phyloP scores from a whole-genome alignment of 2,329 filamentous ascomycete genomes.

The Rhinocladiella mackenziei region DNA sequence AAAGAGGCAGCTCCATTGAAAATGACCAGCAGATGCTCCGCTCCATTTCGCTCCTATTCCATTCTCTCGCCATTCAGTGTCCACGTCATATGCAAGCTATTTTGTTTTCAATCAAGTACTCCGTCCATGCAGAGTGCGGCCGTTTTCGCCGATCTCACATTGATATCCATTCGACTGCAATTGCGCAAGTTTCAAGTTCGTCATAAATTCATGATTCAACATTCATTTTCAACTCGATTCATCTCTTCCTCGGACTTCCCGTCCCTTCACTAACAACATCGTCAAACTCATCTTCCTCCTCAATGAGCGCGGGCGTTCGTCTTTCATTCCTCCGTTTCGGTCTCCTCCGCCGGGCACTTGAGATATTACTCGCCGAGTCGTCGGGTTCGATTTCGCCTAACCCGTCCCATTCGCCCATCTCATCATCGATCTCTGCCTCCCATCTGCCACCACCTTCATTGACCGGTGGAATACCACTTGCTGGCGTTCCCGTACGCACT shows the following conservation, averaged over 20 bases:
- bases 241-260: constrained; percentile 27
- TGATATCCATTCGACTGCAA: no score
- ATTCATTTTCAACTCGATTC: no score
- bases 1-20: no score
- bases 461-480: constrained; percentile 27
- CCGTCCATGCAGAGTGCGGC: no score
- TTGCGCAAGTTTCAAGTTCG: no score
- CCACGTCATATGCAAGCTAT: no score
- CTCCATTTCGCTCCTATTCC: no score
- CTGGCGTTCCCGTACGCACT: constrained; percentile 42
- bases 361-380: constrained; percentile 49
- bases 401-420: constrained; percentile 42
- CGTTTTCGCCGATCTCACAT: no score
- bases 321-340: constrained; percentile 47
- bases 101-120: no score
- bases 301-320: constrained; percentile 46
- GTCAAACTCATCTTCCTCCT: constrained; percentile 46
- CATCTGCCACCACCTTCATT: constrained; percentile 26
- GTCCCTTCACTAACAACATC: constrained; percentile 26
- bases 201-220: no score
- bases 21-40: no score
- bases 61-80: no score
- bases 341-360: constrained; percentile 41
- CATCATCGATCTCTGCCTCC: constrained; percentile 44
- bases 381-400: constrained; percentile 45